Evolutionary conservation across 805 yeast genomes (phyloP), one percentile per base, ranked within the genome.

Genomic region (Suhomyces emberorum): DNA sequence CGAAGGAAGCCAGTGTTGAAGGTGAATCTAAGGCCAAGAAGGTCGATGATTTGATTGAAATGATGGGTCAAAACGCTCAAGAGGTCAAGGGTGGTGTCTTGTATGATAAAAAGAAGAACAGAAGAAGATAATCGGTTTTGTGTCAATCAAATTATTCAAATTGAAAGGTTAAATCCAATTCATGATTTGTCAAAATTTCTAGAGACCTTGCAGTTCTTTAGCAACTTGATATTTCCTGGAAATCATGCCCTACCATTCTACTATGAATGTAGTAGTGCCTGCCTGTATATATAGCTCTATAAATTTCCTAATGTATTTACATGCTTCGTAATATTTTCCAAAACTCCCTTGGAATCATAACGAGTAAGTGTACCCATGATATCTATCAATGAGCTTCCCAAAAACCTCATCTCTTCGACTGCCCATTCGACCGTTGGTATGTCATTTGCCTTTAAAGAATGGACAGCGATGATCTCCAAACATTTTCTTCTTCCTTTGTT

Each of bases 21-120:
- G 45, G 27, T 23, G 35, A 19, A 11, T 35, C 18, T 26, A 29
- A 22, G 37, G 42, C 26, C 18, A 37, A 38, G 28, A 46, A 46
- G 30, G 49, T 43, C 17, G 78, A 77, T 46, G 79, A 71, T 37
- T 79, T 78, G 53, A 55, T 81, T 37, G 81, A 75, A 33, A 63
- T 83, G 46, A 58, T 83, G 63, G 83, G 83, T 5, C 71, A 72
- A 44, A 73, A 74, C 42, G 79, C 61, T 17, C 63, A 67, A 43
- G 77, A 75, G 46, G 78, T 77, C 28, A 61, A 70, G 48, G 82
- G 82, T 43, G 83, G 82, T 49, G 65, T 67, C 41, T 57, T 77
- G 41, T 68, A 59, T 25, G 67, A 64, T 31, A 73, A 69, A 58
- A 72, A 70, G 61, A 68, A 65, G 51, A 57, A 60, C 14, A 70